These are phyloP conservation scores for Phytophthora nicotianae DNA, from an alignment of 352 stramenopile species.

Conservation along the genomic window DNA sequence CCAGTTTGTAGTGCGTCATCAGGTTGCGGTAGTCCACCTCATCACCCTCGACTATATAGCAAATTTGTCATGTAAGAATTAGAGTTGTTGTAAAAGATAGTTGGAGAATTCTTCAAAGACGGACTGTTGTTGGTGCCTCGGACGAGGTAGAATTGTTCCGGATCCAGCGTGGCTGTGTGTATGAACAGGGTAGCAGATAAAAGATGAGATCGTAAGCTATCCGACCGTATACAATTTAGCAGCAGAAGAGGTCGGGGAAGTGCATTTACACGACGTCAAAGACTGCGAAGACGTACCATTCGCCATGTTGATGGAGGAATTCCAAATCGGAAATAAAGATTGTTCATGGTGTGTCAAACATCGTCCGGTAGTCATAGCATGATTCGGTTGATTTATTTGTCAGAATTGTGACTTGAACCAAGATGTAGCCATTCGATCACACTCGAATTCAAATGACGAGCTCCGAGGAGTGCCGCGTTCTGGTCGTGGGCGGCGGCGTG, in stretches of 20 bases:
- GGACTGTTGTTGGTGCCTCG: slow-evolving; percentile 62
- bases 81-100: slow-evolving; percentile 3
- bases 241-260: neutral
- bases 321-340: slow-evolving; percentile 11
- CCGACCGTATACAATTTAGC: neutral
- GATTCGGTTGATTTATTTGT: neutral
- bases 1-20: slow-evolving; percentile 73
- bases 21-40: slow-evolving; percentile 63
- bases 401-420: neutral
- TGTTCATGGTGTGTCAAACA: neutral
- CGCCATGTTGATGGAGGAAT: slow-evolving; percentile 9
- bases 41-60: slow-evolving; percentile 56
- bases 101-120: slow-evolving; percentile 8
- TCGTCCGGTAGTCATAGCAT: neutral
- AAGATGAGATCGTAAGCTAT: slow-evolving; percentile 12
- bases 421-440: neutral
- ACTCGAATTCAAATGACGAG: slow-evolving; percentile 1
- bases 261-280: slow-evolving; percentile 4
- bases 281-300: slow-evolving; percentile 19
- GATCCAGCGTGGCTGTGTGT: slow-evolving; percentile 33
- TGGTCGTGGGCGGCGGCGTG: slow-evolving; percentile 72
- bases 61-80: slow-evolving; percentile 9
- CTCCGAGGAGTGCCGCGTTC: slow-evolving; percentile 27
- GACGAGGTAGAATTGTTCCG: slow-evolving; percentile 65
- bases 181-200: slow-evolving; percentile 4